Evolutionary conservation across 805 yeast genomes (phyloP).

Genomic region (Zygoascus ofunaensis): DNA sequence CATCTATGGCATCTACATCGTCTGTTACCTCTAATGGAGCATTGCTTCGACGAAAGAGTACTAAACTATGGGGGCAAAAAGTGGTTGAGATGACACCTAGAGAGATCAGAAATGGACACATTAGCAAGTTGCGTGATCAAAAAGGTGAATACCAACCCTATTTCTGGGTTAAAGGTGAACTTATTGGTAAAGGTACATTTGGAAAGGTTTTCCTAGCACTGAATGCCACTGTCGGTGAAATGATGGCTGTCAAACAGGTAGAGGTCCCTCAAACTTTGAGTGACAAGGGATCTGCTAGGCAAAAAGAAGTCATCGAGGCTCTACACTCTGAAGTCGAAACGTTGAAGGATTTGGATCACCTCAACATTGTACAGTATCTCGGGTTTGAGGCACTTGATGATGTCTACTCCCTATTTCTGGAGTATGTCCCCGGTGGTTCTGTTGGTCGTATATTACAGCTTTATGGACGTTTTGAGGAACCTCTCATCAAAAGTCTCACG

Average conservation of each 20-base stretch:
- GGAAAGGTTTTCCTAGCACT: constrained; percentile 88
- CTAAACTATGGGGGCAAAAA: constrained; percentile 96
- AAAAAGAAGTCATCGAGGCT: constrained; percentile 64
- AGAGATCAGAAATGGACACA: constrained; percentile 51
- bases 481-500: constrained; percentile 60
- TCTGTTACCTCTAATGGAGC: constrained; percentile 13
- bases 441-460: constrained; percentile 76
- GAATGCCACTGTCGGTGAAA: constrained; percentile 94
- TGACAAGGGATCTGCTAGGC: constrained; percentile 23
- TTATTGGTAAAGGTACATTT: constrained; percentile 93
- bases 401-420: constrained; percentile 79
- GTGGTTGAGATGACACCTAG: constrained; percentile 83
- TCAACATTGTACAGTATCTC: constrained; percentile 88
- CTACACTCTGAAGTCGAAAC: constrained; percentile 86
- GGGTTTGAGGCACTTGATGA: constrained; percentile 75
- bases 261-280: constrained; percentile 44
- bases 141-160: constrained; percentile 72
- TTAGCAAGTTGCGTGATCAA: constrained; percentile 54
- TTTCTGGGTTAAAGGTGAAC: constrained; percentile 96
- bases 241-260: constrained; percentile 98
- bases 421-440: constrained; percentile 97
- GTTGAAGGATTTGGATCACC: constrained; percentile 85
- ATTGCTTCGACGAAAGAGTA: constrained; percentile 62
- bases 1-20: constrained; percentile 11
- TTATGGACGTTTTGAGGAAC: constrained; percentile 79